Evolutionary conservation across 768 basidiomycete species (phyloP), one percentile per base, ranked within the genome.

Genomic region (Suillus brevipes): DNA sequence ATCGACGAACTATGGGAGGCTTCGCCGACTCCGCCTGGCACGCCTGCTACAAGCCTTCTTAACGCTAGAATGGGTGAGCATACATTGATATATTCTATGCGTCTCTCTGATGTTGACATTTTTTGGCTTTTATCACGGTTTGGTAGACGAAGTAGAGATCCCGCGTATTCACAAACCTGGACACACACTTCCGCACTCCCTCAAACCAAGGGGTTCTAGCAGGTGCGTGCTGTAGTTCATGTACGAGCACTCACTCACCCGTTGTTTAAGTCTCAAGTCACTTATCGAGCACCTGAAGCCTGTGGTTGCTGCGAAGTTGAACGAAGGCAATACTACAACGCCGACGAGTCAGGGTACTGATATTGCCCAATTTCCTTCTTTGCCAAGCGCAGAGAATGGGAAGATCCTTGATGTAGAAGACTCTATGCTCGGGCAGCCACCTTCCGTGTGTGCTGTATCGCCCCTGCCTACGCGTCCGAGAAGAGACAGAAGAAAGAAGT

Each of bases 161-260:
- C 86, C 89, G 5, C 82, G 86, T 10, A 74, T 77, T 12, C 79
- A 80, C 61, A 81, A 79, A 64, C 79, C 86, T 23, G 84, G 86
- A 58, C 58, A 76, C 52, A 69, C 63, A 18, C 58, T 42, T 18
- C 38, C 58, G 10, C 20, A 40, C 25, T 12, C 40, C 3, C 23
- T 20, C 18, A 28, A 40, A 31, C 40, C 25, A 42, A 28, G 18
- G 2, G 25, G 25, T 28, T 40, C 25, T 20, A 20, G 28, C 42
- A 37, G 68, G 8, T 42, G 40, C 12, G 25, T 42, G 16, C 18
- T 28, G 40, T 25, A 59, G 28, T 20, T 6, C 18, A 28, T 28
- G 13, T 42, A 20, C 18, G 28, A 20, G 10, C 28, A 4, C 18
- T 28, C 18, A 20, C 40, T 40, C 58, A 59, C 25, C 4, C 40